Conservation (phyloP, 495 filamentous ascomycete species). For the Annulohypoxylon nitens region DNA sequence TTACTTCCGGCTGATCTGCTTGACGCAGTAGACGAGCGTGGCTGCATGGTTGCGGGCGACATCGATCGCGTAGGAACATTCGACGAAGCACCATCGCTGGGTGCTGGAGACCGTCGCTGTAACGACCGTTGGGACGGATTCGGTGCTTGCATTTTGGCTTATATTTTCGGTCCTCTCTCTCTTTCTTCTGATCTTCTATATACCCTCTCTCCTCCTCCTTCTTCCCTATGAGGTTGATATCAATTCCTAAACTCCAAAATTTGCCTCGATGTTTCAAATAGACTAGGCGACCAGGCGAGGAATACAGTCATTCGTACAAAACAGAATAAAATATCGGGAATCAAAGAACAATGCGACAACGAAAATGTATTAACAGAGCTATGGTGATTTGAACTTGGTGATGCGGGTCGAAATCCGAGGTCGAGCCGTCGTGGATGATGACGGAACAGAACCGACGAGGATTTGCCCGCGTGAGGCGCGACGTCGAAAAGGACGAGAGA, state of each 20-base stretch:
- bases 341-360: conserved; percentile 10
- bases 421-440: conserved; percentile 33
- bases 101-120: conserved; percentile 65
- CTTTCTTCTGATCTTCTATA: conserved; percentile 27
- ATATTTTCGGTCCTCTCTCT: conserved; percentile 22
- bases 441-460: conserved; percentile 24
- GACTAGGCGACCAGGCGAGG: conserved; percentile 1
- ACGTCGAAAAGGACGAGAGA: conserved; percentile 47
- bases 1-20: conserved; percentile 55
- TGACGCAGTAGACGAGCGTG: conserved; percentile 61
- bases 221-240: conserved; percentile 17
- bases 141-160: conserved; percentile 56
- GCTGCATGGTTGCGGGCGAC: conserved; percentile 74
- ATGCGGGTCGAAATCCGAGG: conserved; percentile 18
- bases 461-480: conserved; percentile 48
- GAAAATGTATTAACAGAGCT: not conserved
- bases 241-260: conserved; percentile 22
- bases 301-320: conserved; percentile 30
- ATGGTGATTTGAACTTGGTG: conserved; percentile 14
- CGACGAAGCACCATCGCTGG: conserved; percentile 60
- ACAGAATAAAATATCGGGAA: conserved; percentile 12
- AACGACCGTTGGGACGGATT: conserved; percentile 56
- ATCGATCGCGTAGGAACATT: conserved; percentile 78
- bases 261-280: conserved; percentile 12
- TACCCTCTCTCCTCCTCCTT: conserved; percentile 40